Evolutionary conservation across 768 basidiomycete genomes (phyloP).

Genomic region (Hebeloma cylindrosporum): DNA sequence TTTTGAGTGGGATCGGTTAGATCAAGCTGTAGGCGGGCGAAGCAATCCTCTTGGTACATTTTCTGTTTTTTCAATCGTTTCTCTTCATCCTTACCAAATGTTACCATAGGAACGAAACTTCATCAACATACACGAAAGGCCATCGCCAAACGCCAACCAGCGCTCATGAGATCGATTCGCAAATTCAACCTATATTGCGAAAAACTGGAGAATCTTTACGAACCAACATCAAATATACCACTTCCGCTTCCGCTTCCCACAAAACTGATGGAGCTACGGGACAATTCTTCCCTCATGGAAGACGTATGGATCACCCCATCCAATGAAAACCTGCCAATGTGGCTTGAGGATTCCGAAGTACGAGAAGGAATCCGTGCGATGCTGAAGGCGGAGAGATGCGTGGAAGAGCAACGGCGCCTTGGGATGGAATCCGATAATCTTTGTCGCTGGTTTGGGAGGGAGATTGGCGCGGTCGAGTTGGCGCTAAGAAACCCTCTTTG

Average conservation of each 20-base stretch:
- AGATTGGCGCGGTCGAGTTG: conserved; percentile 23
- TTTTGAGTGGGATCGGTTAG: conserved; percentile 37
- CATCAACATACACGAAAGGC: conserved; percentile 27
- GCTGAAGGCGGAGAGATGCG: too few species aligned
- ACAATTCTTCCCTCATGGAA: conserved; percentile 27
- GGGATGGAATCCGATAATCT: conserved; percentile 23
- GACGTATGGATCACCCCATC: background rate
- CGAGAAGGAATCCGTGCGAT: conserved; percentile 20
- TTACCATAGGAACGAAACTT: conserved; percentile 22
- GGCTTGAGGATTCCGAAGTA: conserved; percentile 31
- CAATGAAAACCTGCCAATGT: conserved; percentile 18
- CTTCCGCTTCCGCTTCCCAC: conserved; percentile 33
- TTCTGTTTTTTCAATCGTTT: too few species aligned
- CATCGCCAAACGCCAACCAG: conserved; percentile 31
- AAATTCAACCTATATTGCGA: conserved; percentile 22
- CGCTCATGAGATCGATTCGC: conserved; percentile 26
- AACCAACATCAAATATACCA: conserved; percentile 27
- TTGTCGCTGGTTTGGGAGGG: conserved; percentile 25
- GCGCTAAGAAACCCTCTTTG: conserved; percentile 14
- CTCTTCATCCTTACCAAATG: too few species aligned
- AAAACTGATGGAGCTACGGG: conserved; percentile 25
- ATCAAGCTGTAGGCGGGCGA: conserved; percentile 31
- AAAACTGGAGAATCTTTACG: conserved; percentile 19
- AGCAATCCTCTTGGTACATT: conserved; percentile 33
- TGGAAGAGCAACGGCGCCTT: conserved; percentile 20